phyloP scores from a whole-genome alignment of 176 grass and related monocot species.

The Cenchrus purpureus region DNA sequence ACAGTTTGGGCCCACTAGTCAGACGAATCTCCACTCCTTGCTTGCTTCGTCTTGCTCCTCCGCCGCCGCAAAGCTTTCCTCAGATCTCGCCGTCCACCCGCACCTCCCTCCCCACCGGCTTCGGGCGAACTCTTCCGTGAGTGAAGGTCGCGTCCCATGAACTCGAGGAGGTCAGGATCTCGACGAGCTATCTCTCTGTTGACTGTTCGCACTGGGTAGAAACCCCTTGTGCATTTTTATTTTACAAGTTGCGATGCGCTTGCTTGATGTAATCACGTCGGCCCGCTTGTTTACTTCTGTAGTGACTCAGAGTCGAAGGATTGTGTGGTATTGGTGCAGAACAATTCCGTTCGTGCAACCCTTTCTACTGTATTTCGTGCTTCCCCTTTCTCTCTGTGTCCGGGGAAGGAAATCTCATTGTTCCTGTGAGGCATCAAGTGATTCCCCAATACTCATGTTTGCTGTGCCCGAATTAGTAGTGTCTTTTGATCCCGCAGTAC shows the following conservation, averaged over 20 bases:
- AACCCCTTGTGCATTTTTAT: not conserved
- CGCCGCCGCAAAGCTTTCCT: not conserved
- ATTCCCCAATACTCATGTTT: not conserved
- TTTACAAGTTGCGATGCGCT: not conserved
- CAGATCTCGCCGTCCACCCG: conserved; percentile 26
- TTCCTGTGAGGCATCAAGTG: not conserved
- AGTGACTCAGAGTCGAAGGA: not conserved
- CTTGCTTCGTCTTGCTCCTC: conserved; percentile 12
- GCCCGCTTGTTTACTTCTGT: not conserved
- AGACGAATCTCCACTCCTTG: not conserved
- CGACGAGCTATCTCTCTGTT: not conserved
- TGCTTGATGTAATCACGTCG: not conserved
- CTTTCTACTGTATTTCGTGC: not conserved
- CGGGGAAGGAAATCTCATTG: not conserved
- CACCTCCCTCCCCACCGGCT: not conserved
- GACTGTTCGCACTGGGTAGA: not conserved
- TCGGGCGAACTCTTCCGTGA: too few relatives aligned
- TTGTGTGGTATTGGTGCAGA: not conserved
- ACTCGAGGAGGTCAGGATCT: conserved; percentile 38
- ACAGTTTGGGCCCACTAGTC: not conserved
- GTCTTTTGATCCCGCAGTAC: not conserved
- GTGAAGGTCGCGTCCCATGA: conserved; percentile 22
- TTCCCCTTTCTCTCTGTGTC: not conserved
- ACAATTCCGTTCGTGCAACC: not conserved
- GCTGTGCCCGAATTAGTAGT: not conserved